These are phyloP conservation scores for Phytopythium sindhum DNA, from an alignment of 352 stramenopile species.

Conservation along the genomic window DNA sequence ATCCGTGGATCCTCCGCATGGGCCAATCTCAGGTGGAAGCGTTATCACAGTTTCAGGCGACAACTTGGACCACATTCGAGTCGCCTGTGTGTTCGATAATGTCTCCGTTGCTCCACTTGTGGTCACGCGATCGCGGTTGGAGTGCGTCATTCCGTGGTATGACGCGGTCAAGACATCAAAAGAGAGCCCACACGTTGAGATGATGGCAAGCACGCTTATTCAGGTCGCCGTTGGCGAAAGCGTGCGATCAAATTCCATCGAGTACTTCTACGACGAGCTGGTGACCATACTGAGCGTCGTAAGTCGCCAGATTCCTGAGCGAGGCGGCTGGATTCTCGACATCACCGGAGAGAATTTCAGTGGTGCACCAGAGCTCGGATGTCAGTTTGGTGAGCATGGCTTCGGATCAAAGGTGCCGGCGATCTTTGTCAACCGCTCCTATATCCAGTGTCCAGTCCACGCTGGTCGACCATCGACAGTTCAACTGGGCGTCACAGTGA, in stretches of 20 bases:
- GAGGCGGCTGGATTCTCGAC: constrained; percentile 14
- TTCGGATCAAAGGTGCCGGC: background rate
- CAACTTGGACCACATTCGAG: constrained; percentile 11
- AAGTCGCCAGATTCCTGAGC: constrained; percentile 14
- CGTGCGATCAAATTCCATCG: constrained; percentile 25
- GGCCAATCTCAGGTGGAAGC: constrained; percentile 21
- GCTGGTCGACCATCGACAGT: background rate
- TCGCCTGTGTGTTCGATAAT: constrained; percentile 25
- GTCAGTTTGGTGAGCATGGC: constrained; percentile 14
- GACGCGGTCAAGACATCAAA: background rate
- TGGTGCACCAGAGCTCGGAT: constrained; percentile 22
- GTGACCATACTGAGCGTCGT: constrained; percentile 20
- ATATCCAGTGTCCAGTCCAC: constrained; percentile 13
- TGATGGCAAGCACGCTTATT: constrained; percentile 6
- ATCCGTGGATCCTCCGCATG: constrained; percentile 21
- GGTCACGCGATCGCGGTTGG: constrained; percentile 13
- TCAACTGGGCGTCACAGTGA: constrained; percentile 30
- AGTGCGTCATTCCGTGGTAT: constrained; percentile 19
- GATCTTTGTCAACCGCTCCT: constrained; percentile 12
- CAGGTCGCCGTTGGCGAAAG: constrained; percentile 11
- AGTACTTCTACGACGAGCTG: constrained; percentile 22
- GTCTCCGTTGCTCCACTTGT: constrained; percentile 12
- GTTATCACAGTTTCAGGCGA: constrained; percentile 21
- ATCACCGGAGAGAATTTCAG: constrained; percentile 33
- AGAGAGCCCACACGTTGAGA: background rate